Percentiles rank a stretch among this genome's conserved stretches.
phyloP scores from a whole-genome alignment of 1,139 yeast genomes.

The Suhomyces anneliseae region DNA sequence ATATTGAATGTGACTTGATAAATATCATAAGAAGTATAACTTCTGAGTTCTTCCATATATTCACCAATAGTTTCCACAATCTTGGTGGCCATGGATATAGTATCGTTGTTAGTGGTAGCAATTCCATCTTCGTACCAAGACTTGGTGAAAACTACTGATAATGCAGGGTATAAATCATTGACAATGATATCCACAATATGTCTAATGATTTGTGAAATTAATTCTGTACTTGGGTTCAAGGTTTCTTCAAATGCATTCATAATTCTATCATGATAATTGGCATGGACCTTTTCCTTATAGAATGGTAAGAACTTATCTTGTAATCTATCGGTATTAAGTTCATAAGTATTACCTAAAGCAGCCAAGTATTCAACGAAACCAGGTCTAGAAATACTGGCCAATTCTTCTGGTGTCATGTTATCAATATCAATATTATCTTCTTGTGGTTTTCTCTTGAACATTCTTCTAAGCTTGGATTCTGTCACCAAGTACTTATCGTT shows the following conservation, averaged over 20 bases:
- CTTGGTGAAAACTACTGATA: constrained; percentile 42
- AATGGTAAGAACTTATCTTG: constrained; percentile 72
- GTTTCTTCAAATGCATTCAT: constrained; percentile 60
- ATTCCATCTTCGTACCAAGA: constrained; percentile 49
- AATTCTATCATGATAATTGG: constrained; percentile 58
- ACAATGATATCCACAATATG: constrained; percentile 67
- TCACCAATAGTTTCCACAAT: constrained; percentile 75
- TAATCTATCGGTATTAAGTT: constrained; percentile 79
- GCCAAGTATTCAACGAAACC: constrained; percentile 80
- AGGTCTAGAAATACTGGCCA: constrained; percentile 61
- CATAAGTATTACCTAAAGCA: constrained; percentile 82
- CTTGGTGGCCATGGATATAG: constrained; percentile 48
- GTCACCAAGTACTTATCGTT: constrained; percentile 41
- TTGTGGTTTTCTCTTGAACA: constrained; percentile 36
- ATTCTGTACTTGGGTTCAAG: constrained; percentile 72
- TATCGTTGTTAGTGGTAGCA: constrained; percentile 29
- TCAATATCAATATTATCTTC: constrained; percentile 34
- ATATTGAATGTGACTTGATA: constrained; percentile 47
- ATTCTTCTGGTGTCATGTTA: constrained; percentile 46
- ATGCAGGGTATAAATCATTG: constrained; percentile 58
- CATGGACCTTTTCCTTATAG: constrained; percentile 65
- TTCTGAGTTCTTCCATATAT: constrained; percentile 64
- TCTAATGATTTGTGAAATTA: constrained; percentile 68
- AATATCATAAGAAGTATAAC: constrained; percentile 47
- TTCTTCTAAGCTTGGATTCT: constrained; percentile 44